phyloP scores from a whole-genome alignment of 225 moss, liverwort and hornwort species.

The Lunularia cruciata region DNA sequence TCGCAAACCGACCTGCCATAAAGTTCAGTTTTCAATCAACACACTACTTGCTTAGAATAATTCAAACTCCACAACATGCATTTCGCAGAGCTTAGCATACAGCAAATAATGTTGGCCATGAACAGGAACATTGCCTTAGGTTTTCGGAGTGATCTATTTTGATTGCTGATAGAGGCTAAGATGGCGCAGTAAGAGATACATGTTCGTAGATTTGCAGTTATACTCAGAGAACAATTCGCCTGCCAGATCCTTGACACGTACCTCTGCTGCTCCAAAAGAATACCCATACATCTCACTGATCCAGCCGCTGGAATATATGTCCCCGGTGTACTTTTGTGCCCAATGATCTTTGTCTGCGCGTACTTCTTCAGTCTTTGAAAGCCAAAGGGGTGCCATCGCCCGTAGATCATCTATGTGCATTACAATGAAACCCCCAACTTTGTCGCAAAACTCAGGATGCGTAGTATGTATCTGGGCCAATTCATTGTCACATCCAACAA shows the following conservation, averaged over 20 bases:
- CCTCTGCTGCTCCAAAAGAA: constrained; percentile 93
- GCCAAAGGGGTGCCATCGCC: constrained; percentile 91
- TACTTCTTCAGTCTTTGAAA: constrained; percentile 91
- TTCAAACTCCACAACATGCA: too few relatives aligned
- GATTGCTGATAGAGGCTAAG: too few relatives aligned
- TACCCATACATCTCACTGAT: constrained; percentile 99
- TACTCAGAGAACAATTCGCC: too few relatives aligned
- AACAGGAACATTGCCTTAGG: too few relatives aligned
- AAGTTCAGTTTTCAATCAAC: background rate
- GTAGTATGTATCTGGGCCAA: constrained; percentile 80
- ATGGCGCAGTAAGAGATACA: background rate
- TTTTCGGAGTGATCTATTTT: too few relatives aligned
- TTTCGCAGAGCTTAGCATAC: too few relatives aligned
- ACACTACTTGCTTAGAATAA: too few relatives aligned
- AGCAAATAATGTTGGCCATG: too few relatives aligned
- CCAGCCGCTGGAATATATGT: constrained; percentile 87
- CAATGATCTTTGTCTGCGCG: constrained; percentile 81
- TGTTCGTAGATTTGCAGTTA: too few relatives aligned
- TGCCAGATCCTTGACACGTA: constrained; percentile 26
- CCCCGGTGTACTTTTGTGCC: constrained; percentile 75
- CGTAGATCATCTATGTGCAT: constrained; percentile 92
- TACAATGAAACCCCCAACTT: constrained; percentile 87
- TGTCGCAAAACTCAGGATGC: constrained; percentile 88
- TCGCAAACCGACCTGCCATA: constrained; percentile 68
- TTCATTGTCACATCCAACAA: constrained; percentile 90